Percentiles rank a stretch among this genome's conserved stretches.
Conservation (phyloP, 164 flowering plant genomes). For the Aristolochia californica region DNA sequence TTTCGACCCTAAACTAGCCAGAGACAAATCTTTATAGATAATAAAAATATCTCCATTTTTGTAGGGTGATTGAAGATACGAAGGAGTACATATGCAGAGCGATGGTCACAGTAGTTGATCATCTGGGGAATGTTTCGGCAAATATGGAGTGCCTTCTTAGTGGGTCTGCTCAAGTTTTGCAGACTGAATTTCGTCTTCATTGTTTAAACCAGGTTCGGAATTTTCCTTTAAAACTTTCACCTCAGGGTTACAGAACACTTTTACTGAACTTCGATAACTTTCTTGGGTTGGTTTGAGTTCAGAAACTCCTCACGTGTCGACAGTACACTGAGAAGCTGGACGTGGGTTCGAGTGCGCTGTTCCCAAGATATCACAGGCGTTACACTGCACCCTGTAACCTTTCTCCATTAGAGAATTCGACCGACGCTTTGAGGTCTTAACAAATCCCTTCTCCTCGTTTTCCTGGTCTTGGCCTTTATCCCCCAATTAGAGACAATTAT, state of each 20-base stretch:
- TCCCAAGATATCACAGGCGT: neutral
- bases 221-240: neutral
- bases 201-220: slow-evolving; percentile 48
- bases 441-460: no score
- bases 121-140: slow-evolving; percentile 59
- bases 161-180: slow-evolving; percentile 15
- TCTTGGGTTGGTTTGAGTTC: neutral
- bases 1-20: neutral
- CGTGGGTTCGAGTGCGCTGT: neutral
- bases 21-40: neutral
- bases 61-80: slow-evolving; percentile 54
- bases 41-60: neutral
- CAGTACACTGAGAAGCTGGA: neutral
- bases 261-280: neutral
- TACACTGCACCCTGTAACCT: no score
- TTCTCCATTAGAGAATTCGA: no score
- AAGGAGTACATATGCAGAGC: slow-evolving; percentile 69
- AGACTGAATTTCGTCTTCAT: slow-evolving; percentile 40
- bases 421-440: no score
- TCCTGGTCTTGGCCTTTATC: no score
- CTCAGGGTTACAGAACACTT: neutral
- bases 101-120: slow-evolving; percentile 69
- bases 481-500: no score
- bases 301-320: neutral
- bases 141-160: slow-evolving; percentile 34